Evolutionary conservation across 495 filamentous ascomycete genomes (phyloP).

Genomic region (Lasiosphaeria hispida): DNA sequence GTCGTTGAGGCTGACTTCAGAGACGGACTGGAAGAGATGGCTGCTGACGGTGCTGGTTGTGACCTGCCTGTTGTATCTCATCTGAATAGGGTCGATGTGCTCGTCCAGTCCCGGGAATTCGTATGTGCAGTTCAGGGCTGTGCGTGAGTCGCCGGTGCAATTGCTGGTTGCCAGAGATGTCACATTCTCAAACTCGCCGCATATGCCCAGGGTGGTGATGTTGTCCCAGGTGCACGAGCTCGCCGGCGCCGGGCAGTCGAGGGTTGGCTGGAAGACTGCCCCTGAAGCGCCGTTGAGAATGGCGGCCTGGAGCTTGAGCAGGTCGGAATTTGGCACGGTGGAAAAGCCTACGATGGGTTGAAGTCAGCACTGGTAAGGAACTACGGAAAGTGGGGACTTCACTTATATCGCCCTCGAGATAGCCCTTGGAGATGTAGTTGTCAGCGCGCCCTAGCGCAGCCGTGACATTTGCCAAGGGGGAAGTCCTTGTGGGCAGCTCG

Average conservation of each 20-base stretch:
- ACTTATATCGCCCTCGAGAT: not conserved
- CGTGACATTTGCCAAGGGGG: slow-evolving; percentile 5
- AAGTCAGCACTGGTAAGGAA: no score
- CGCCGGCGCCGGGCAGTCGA: slow-evolving; percentile 12
- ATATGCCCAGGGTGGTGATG: slow-evolving; percentile 11
- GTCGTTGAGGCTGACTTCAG: no score
- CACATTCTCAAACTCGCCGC: not conserved
- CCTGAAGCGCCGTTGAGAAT: slow-evolving; percentile 13
- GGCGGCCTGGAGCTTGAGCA: slow-evolving; percentile 7
- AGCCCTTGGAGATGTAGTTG: slow-evolving; percentile 1
- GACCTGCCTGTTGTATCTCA: not conserved
- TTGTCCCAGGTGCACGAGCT: slow-evolving; percentile 8
- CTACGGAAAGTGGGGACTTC: not conserved
- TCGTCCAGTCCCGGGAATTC: not conserved
- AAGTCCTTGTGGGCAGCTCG: not conserved
- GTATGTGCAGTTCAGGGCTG: not conserved
- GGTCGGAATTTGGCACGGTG: not conserved
- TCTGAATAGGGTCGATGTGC: not conserved
- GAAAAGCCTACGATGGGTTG: not conserved
- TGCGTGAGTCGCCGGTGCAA: not conserved
- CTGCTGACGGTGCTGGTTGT: not conserved
- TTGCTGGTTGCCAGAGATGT: not conserved
- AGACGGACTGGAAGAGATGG: not conserved
- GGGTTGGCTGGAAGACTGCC: not conserved
- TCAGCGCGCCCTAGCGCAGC: slow-evolving; percentile 1